Evolutionary conservation across 495 filamentous ascomycete genomes (phyloP).

Genomic region (Penicillium robsamsonii): DNA sequence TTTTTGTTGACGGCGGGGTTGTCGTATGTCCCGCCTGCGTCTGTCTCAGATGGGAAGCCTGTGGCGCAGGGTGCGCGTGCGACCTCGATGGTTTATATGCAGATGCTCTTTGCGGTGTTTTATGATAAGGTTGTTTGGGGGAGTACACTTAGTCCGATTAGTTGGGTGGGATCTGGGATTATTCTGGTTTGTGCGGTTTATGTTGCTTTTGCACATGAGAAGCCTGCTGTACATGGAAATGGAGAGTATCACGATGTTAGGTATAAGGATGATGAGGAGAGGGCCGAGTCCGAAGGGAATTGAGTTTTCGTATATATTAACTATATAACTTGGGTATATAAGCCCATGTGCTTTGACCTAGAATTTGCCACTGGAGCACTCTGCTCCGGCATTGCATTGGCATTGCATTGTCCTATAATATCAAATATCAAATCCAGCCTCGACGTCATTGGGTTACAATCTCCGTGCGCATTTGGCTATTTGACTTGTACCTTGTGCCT

Average conservation of each 20-base stretch:
- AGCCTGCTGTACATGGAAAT: constrained; percentile 13
- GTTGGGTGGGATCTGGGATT: constrained; percentile 69
- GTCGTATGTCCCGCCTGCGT: constrained; percentile 54
- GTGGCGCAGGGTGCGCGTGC: constrained; percentile 58
- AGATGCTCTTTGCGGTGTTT: constrained; percentile 86
- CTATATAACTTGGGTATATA: no score
- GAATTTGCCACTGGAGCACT: constrained; percentile 5
- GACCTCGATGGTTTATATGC: constrained; percentile 86
- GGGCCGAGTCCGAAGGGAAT: constrained; percentile 3
- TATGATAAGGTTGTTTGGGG: constrained; percentile 82
- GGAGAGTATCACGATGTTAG: constrained; percentile 6
- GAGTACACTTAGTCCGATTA: constrained; percentile 61
- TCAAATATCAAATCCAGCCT: background rate
- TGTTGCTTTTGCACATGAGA: constrained; percentile 59
- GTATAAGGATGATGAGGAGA: constrained; percentile 11
- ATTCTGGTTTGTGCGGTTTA: constrained; percentile 81
- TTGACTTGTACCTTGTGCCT: no score
- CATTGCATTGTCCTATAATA: no score
- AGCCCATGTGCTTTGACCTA: background rate
- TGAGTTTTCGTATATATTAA: constrained; percentile 10
- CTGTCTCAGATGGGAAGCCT: constrained; percentile 22
- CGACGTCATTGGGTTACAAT: constrained; percentile 39
- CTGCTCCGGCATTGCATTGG: constrained; percentile 1
- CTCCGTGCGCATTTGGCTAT: no score
- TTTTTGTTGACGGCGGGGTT: constrained; percentile 82